Conservation (phyloP, 73 alveolate genomes). For the Uronychia setigera region DNA sequence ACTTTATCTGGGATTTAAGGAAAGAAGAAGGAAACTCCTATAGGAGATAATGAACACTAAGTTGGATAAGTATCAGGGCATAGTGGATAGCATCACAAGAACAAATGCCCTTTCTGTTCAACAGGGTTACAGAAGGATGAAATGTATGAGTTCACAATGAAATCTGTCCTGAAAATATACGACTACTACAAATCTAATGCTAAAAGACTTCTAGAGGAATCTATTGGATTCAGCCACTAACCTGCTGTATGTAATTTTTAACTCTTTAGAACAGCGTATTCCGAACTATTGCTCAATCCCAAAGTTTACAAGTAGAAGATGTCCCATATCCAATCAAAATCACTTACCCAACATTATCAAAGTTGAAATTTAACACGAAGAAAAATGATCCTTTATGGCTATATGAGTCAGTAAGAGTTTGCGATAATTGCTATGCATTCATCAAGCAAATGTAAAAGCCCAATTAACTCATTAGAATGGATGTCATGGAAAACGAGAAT, state of each 20-base stretch:
- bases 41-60: background rate
- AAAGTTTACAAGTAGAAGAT: background rate
- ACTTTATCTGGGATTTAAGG: background rate
- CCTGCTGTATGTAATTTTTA: background rate
- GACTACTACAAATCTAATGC: constrained; percentile 2
- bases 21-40: background rate
- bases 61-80: too few species aligned
- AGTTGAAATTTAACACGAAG: background rate
- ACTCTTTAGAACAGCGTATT: background rate
- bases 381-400: constrained; percentile 5
- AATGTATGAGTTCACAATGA: constrained; percentile 3
- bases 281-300: background rate
- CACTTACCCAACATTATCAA: constrained; percentile 2
- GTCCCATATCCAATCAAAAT: constrained; percentile 10
- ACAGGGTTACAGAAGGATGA: background rate
- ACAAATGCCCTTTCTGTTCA: background rate
- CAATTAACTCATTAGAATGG: background rate
- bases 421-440: constrained; percentile 3
- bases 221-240: background rate
- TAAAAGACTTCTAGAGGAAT: background rate
- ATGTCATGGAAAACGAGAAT: background rate
- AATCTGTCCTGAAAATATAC: background rate
- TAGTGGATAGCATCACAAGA: background rate
- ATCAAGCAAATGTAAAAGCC: background rate
- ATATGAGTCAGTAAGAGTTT: constrained; percentile 7